phyloP scores from a whole-genome alignment of 495 filamentous ascomycete species.

The Pseudoneurospora amorphoporcata region DNA sequence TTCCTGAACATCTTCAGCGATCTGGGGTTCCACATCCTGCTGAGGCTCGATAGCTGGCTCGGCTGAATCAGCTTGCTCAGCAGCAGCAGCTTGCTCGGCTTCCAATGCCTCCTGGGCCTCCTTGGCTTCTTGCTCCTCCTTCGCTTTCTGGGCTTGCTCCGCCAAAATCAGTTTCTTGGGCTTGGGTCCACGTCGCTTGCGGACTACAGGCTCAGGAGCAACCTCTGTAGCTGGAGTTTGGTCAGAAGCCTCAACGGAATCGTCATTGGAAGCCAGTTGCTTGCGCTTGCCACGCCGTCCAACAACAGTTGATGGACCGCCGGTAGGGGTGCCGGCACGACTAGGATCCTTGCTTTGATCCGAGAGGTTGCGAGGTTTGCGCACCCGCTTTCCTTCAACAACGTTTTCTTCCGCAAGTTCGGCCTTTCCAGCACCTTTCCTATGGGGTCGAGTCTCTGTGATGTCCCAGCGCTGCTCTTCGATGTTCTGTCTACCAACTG shows the following conservation, averaged over 20 bases:
- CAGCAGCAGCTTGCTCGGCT: not conserved
- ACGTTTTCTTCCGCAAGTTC: slow-evolving; percentile 33
- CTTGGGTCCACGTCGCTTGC: slow-evolving; percentile 8
- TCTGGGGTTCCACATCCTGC: not conserved
- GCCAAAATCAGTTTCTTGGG: not conserved
- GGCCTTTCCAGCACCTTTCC: slow-evolving; percentile 36
- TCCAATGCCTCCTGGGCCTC: not conserved
- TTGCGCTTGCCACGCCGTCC: slow-evolving; percentile 26
- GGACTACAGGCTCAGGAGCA: not conserved
- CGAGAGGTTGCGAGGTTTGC: slow-evolving; percentile 31
- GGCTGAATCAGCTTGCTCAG: not conserved
- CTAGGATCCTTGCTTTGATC: slow-evolving; percentile 33
- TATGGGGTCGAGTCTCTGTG: slow-evolving; percentile 35
- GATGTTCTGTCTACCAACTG: slow-evolving; percentile 34
- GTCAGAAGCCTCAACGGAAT: slow-evolving; percentile 1
- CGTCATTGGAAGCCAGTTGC: slow-evolving; percentile 6
- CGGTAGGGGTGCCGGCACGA: slow-evolving; percentile 28
- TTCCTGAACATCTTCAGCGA: not conserved
- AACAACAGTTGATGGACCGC: slow-evolving; percentile 1
- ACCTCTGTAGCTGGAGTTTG: slow-evolving; percentile 1
- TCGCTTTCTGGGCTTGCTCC: not conserved
- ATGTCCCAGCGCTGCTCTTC: slow-evolving; percentile 35
- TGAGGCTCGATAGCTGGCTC: not conserved
- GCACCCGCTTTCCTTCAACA: slow-evolving; percentile 30
- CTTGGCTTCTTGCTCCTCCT: not conserved